phyloP scores from a whole-genome alignment of 208 protist species.

The Angomonas deanei region DNA sequence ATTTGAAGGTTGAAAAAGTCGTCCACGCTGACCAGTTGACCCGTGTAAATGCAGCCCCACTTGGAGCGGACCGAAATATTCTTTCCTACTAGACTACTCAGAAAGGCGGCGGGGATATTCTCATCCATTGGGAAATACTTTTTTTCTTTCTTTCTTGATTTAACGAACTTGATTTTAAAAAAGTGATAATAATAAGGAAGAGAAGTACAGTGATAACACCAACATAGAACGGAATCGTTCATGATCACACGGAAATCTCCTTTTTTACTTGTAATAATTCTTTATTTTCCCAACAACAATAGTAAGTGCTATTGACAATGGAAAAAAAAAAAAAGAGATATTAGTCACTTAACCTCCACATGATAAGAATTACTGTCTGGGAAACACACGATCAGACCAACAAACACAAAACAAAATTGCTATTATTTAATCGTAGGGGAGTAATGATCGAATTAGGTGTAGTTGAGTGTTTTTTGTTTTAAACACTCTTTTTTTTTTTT shows the following conservation, averaged over 20 bases:
- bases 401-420: background rate
- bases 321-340: background rate
- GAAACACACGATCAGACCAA: no score
- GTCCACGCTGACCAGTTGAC: constrained; percentile 93
- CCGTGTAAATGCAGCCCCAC: constrained; percentile 98
- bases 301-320: background rate
- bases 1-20: constrained; percentile 98
- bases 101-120: constrained; percentile 85
- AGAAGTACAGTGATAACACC: background rate
- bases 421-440: constrained; percentile 3
- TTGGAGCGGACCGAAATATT: constrained; percentile 97
- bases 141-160: constrained; percentile 1
- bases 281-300: constrained; percentile 3
- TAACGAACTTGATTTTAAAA: constrained; percentile 8
- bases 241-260: no score
- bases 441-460: background rate
- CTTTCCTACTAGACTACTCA: constrained; percentile 92
- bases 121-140: constrained; percentile 32
- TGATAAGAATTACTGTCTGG: no score
- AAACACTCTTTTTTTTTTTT: constrained; percentile 3
- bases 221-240: background rate
- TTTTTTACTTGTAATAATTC: background rate
- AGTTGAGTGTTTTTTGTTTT: background rate
- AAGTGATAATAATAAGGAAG: constrained; percentile 11
- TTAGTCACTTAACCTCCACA: no score